Conservation (phyloP, 257 asterid species). For the Solanum corneliomulleri region DNA sequence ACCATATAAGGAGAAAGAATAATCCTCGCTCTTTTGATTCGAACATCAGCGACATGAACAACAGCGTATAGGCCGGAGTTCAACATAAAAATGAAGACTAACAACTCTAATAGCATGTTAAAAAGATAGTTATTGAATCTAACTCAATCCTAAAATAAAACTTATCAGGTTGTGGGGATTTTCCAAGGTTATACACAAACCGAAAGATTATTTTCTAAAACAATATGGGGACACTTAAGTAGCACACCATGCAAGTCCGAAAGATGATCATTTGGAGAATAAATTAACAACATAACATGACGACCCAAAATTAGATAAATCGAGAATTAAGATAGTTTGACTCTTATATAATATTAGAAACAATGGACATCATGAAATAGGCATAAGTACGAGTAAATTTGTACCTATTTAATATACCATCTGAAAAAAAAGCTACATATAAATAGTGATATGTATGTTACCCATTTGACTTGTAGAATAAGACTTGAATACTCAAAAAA, state of each 20-base stretch:
- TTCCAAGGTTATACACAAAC: background rate
- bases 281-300: background rate
- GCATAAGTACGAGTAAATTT: background rate
- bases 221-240: background rate
- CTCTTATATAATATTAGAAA: background rate
- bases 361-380: background rate
- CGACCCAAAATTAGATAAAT: background rate
- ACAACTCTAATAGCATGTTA: background rate
- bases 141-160: background rate
- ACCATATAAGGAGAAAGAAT: background rate
- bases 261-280: background rate
- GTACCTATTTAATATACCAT: background rate
- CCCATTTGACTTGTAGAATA: background rate
- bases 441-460: background rate
- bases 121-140: background rate
- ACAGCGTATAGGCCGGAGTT: background rate
- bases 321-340: background rate
- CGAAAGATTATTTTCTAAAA: background rate
- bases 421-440: background rate
- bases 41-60: background rate
- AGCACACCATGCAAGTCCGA: background rate
- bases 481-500: no score
- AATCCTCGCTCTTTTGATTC: background rate
- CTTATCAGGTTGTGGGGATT: background rate
- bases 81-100: background rate